phyloP scores from a whole-genome alignment of 352 stramenopile species.

The Globisporangium camurandrum region DNA sequence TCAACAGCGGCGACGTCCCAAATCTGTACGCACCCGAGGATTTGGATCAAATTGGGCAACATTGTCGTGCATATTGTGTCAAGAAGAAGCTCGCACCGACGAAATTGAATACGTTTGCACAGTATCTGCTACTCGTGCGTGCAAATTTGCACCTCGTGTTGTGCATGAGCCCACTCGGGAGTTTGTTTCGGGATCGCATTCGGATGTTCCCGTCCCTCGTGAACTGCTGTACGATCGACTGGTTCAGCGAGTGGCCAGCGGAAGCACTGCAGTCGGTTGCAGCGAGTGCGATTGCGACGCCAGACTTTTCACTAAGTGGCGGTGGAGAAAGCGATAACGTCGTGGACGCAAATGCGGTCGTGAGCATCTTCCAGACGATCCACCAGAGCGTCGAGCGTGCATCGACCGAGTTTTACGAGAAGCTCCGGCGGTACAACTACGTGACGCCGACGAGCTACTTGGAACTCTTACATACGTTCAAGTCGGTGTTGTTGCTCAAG shows the following conservation, averaged over 20 bases:
- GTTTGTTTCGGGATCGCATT: constrained; percentile 87
- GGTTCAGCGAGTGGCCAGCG: constrained; percentile 84
- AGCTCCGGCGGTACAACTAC: constrained; percentile 89
- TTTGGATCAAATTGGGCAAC: constrained; percentile 87
- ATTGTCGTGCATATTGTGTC: constrained; percentile 85
- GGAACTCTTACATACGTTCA: constrained; percentile 91
- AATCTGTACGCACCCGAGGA: constrained; percentile 92
- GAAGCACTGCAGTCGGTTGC: constrained; percentile 80
- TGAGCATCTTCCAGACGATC: constrained; percentile 80
- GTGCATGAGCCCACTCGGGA: constrained; percentile 89
- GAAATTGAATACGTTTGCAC: constrained; percentile 92
- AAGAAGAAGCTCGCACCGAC: constrained; percentile 89
- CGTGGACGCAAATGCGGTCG: constrained; percentile 40
- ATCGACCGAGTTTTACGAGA: constrained; percentile 79
- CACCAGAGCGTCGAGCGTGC: constrained; percentile 87
- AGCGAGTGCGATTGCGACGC: constrained; percentile 43
- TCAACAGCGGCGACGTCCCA: constrained; percentile 93
- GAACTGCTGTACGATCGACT: constrained; percentile 87
- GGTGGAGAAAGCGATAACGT: too few species aligned
- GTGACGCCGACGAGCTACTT: constrained; percentile 93
- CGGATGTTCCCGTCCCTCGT: constrained; percentile 88
- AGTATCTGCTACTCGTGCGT: constrained; percentile 90
- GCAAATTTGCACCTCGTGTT: constrained; percentile 91
- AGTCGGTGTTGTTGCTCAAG: constrained; percentile 84
- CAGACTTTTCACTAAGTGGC: constrained; percentile 55